A percentile compares a stretch with the other conserved stretches of the same genome.
phyloP scores from a whole-genome alignment of 345 rosid species.

The Linum lewisii region DNA sequence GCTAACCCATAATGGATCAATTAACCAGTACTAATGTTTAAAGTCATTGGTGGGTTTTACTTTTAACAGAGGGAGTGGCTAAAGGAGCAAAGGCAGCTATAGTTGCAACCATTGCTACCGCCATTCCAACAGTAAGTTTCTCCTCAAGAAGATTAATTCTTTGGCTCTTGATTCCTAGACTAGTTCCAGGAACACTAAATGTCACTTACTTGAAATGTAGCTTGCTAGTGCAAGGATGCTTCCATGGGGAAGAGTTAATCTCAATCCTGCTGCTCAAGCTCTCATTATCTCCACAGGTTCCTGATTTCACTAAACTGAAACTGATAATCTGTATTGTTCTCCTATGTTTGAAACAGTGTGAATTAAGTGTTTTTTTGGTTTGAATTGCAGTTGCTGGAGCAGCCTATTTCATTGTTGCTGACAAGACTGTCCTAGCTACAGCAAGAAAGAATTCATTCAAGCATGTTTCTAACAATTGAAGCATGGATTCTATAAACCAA shows the following conservation, averaged over 20 bases:
- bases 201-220: slow-evolving; percentile 19
- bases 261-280: slow-evolving; percentile 91
- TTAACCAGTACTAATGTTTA: not conserved
- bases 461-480: slow-evolving; percentile 17
- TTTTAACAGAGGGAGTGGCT: slow-evolving; percentile 53
- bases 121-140: slow-evolving; percentile 64
- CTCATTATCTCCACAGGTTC: slow-evolving; percentile 68
- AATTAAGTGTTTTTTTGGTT: not conserved
- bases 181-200: too few relatives aligned
- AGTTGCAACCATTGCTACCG: slow-evolving; percentile 52
- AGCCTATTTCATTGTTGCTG: slow-evolving; percentile 86
- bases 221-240: slow-evolving; percentile 60
- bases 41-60: slow-evolving; percentile 7
- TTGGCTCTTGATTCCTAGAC: not conserved
- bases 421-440: slow-evolving; percentile 79
- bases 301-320: not conserved
- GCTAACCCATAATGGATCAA: not conserved
- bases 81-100: slow-evolving; percentile 90
- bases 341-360: not conserved
- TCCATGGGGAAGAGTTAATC: slow-evolving; percentile 86
- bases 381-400: slow-evolving; percentile 58
- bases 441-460: slow-evolving; percentile 74
- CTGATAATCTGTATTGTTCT: not conserved
- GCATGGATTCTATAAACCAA: slow-evolving; percentile 10
- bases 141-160: not conserved